Percentiles rank a stretch among this genome's conserved stretches.
Conservation (phyloP, 495 filamentous ascomycete species). For the Oleoguttula mirabilis region DNA sequence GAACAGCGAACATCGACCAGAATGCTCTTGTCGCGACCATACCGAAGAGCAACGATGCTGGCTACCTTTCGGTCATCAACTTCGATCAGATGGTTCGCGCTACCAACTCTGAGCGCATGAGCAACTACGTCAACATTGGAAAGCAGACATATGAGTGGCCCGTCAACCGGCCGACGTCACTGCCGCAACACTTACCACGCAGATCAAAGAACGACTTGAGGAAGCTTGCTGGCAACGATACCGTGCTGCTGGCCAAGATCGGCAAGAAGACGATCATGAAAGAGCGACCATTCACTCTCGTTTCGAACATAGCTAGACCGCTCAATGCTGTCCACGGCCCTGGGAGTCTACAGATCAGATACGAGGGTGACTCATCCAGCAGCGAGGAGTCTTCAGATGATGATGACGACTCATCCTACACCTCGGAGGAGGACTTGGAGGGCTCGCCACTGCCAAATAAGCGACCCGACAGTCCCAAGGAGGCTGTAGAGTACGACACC, state of each 20-base stretch:
- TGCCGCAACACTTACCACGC: conserved; percentile 32
- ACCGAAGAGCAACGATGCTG: conserved; percentile 27
- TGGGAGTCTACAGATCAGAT: conserved; percentile 16
- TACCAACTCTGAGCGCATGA: conserved; percentile 32
- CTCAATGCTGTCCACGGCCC: background rate
- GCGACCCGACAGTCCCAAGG: conserved; percentile 40
- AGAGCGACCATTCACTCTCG: background rate
- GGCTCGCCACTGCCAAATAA: conserved; percentile 40
- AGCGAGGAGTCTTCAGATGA: conserved; percentile 32
- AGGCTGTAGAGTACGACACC: conserved; percentile 49
- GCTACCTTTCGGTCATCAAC: conserved; percentile 30
- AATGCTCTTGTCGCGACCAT: conserved; percentile 10
- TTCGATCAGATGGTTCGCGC: conserved; percentile 28
- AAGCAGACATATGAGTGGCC: conserved; percentile 13
- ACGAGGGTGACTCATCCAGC: conserved; percentile 27
- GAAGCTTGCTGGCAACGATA: conserved; percentile 25
- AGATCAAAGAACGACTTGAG: conserved; percentile 36
- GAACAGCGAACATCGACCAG: conserved; percentile 7
- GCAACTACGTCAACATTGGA: conserved; percentile 33
- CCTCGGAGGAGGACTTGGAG: conserved; percentile 38
- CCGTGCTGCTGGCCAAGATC: conserved; percentile 22
- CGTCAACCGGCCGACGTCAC: conserved; percentile 8
- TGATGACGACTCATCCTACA: conserved; percentile 40
- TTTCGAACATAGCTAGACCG: background rate
- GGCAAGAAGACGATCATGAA: conserved; percentile 17